A percentile compares a stretch with the other conserved stretches of the same genome.
Evolutionary conservation across 768 basidiomycete genomes (phyloP).

Genomic region (Auriculariales sp.): DNA sequence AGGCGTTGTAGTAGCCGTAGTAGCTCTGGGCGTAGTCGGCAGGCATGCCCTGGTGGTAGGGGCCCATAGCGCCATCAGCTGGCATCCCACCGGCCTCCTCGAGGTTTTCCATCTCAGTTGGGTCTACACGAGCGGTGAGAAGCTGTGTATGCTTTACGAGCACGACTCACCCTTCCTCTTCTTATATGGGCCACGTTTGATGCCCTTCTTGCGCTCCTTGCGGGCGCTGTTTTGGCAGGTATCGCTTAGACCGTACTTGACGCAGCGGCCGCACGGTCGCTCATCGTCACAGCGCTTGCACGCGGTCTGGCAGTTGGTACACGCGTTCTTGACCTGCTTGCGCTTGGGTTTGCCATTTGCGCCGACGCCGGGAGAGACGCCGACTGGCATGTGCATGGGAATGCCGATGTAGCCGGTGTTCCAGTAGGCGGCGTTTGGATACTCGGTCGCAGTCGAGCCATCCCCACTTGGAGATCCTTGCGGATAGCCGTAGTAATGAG

Average conservation of each 20-base stretch:
- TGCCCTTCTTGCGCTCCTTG: slow-evolving; percentile 50
- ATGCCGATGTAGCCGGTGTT: slow-evolving; percentile 7
- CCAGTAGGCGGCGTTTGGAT: background rate
- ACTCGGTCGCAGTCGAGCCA: background rate
- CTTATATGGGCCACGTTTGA: slow-evolving; percentile 40
- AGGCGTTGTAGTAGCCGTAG: slow-evolving; percentile 3
- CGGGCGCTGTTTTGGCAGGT: slow-evolving; percentile 45
- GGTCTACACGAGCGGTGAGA: background rate
- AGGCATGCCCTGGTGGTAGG: background rate
- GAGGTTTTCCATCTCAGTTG: background rate
- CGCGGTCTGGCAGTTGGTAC: slow-evolving; percentile 41
- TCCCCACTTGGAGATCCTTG: background rate
- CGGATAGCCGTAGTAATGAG: background rate
- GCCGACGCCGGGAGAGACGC: slow-evolving; percentile 9
- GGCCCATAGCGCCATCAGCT: background rate
- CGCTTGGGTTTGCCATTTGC: slow-evolving; percentile 23
- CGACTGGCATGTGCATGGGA: slow-evolving; percentile 15
- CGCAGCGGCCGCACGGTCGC: slow-evolving; percentile 48
- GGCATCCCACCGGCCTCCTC: background rate
- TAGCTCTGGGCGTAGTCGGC: background rate
- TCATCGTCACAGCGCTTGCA: slow-evolving; percentile 44
- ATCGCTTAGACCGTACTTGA: slow-evolving; percentile 44
- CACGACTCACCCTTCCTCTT: slow-evolving; percentile 26
- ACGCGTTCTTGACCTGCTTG: slow-evolving; percentile 49
- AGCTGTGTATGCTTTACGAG: background rate